phyloP scores from a whole-genome alignment of 768 basidiomycete species.

The Lentinula sp. region DNA sequence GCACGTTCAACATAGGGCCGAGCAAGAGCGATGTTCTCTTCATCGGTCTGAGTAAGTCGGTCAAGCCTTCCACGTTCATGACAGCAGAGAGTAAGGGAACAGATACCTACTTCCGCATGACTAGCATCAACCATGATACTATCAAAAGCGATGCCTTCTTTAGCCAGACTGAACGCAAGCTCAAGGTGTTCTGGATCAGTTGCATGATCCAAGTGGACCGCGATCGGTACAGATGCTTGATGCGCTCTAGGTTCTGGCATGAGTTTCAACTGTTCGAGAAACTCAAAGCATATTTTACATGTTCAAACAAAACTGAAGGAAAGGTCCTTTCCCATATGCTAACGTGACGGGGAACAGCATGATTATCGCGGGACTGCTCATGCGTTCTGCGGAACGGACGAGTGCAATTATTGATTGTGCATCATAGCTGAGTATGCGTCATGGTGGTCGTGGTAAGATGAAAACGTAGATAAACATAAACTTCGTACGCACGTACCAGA shows the following conservation, averaged over 20 bases:
- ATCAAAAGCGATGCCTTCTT: slow-evolving; percentile 39
- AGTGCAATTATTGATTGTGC: slow-evolving; percentile 37
- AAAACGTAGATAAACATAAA: neutral
- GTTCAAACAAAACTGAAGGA: slow-evolving; percentile 37
- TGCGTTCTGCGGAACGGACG: slow-evolving; percentile 41
- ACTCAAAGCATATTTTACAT: slow-evolving; percentile 18
- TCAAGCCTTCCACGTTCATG: neutral
- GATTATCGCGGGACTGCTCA: slow-evolving; percentile 37
- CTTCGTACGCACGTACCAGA: slow-evolving; percentile 22
- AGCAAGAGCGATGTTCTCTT: slow-evolving; percentile 39
- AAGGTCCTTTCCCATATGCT: slow-evolving; percentile 38
- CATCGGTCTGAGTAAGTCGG: slow-evolving; percentile 28
- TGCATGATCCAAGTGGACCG: slow-evolving; percentile 44
- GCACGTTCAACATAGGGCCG: slow-evolving; percentile 39
- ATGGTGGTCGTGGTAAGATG: neutral
- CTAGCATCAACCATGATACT: slow-evolving; percentile 48
- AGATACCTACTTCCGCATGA: slow-evolving; percentile 32
- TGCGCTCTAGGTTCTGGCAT: slow-evolving; percentile 24
- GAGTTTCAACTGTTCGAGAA: neutral
- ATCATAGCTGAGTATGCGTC: slow-evolving; percentile 29
- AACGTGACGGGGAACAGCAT: slow-evolving; percentile 41
- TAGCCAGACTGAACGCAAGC: slow-evolving; percentile 36
- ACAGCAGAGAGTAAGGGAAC: neutral
- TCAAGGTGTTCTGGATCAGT: slow-evolving; percentile 40
- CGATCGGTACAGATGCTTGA: slow-evolving; percentile 40